Conservation (phyloP, 306 rosid genomes). For the Pachyrhizus erosus region DNA sequence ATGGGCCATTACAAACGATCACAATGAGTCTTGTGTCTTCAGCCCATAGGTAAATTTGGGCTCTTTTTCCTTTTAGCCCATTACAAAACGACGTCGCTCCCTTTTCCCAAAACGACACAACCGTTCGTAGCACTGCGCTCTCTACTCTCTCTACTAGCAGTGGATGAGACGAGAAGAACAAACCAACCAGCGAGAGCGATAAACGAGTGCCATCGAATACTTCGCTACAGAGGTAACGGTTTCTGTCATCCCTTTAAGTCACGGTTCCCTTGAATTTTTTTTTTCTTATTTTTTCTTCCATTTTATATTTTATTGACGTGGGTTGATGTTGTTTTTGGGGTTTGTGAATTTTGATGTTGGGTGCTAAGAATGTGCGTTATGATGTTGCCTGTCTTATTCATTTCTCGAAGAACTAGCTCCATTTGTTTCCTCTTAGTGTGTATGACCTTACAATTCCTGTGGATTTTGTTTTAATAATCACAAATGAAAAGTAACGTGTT, state of each 20-base stretch:
- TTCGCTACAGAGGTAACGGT: not conserved
- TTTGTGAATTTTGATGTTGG: not conserved
- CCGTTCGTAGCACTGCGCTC: not conserved
- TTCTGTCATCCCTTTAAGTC: not conserved
- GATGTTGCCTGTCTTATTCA: not conserved
- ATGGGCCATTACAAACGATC: too few relatives aligned
- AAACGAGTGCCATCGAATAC: not conserved
- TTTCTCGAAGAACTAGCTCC: not conserved
- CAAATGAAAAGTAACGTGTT: not conserved
- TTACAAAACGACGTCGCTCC: not conserved
- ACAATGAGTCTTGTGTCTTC: too few relatives aligned
- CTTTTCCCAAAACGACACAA: not conserved
- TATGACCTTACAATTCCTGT: not conserved
- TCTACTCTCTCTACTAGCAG: not conserved
- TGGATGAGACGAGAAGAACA: slow-evolving; percentile 20
- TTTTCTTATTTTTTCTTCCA: too few relatives aligned
- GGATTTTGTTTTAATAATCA: not conserved
- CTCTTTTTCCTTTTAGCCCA: not conserved
- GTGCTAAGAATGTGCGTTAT: not conserved
- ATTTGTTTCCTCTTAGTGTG: not conserved
- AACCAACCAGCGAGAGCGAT: not conserved
- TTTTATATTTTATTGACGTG: not conserved
- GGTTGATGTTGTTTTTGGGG: not conserved
- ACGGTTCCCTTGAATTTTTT: not conserved
- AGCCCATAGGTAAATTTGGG: too few relatives aligned